Percentiles rank a stretch among this genome's conserved stretches.
Evolutionary conservation across 352 stramenopile species (phyloP).

Genomic region (Phytophthora foliorum): DNA sequence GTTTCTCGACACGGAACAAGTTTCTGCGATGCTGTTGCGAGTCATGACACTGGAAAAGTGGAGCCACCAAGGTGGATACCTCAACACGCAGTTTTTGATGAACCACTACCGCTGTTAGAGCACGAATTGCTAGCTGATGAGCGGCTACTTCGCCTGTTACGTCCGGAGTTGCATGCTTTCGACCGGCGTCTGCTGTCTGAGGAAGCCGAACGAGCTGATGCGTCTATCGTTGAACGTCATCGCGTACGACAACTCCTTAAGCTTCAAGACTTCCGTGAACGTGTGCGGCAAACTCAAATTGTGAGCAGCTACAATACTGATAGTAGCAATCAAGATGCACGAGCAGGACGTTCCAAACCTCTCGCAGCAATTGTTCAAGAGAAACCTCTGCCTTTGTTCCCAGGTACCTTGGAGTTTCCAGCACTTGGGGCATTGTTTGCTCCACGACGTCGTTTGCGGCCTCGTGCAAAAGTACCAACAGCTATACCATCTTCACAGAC

Average conservation of each 20-base stretch:
- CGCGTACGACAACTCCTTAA: slow-evolving; percentile 57
- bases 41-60: slow-evolving; percentile 31
- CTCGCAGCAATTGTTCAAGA: slow-evolving; percentile 88
- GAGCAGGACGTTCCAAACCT: slow-evolving; percentile 31
- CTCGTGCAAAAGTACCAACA: slow-evolving; percentile 42
- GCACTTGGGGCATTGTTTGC: slow-evolving; percentile 66
- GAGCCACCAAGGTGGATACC: slow-evolving; percentile 33
- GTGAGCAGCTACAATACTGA: slow-evolving; percentile 35
- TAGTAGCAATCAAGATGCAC: slow-evolving; percentile 25
- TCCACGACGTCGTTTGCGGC: slow-evolving; percentile 57
- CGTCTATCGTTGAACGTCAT: slow-evolving; percentile 60
- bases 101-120: slow-evolving; percentile 74
- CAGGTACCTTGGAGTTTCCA: slow-evolving; percentile 70
- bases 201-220: slow-evolving; percentile 43
- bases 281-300: slow-evolving; percentile 47
- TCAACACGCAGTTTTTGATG: slow-evolving; percentile 59
- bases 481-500: slow-evolving; percentile 6
- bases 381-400: slow-evolving; percentile 82
- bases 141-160: slow-evolving; percentile 65
- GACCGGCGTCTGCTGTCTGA: slow-evolving; percentile 59
- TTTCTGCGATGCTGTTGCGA: slow-evolving; percentile 36
- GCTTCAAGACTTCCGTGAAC: slow-evolving; percentile 74
- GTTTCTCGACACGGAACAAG: slow-evolving; percentile 58
- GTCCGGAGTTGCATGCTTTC: slow-evolving; percentile 69
- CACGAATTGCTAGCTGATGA: slow-evolving; percentile 67